Evolutionary conservation across 371 early-diverging fungal species (phyloP).

Genomic region (Mortierella sp.): DNA sequence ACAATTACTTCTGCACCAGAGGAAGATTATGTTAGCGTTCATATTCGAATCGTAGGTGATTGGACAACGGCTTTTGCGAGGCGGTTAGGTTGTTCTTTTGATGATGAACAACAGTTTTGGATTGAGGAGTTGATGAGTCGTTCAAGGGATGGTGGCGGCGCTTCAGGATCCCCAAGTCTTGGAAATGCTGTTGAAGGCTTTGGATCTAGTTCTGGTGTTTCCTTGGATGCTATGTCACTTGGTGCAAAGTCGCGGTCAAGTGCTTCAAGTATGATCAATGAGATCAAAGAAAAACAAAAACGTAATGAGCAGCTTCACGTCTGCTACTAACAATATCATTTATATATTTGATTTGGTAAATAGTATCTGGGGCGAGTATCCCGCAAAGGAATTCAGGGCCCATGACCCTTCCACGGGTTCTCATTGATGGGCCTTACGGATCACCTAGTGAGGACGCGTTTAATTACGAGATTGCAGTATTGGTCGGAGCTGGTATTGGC

Average conservation of each 20-base stretch:
- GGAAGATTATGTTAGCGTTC: slow-evolving; percentile 83
- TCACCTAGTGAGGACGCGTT: slow-evolving; percentile 90
- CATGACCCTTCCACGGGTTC: slow-evolving; percentile 67
- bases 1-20: slow-evolving; percentile 90
- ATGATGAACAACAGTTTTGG: slow-evolving; percentile 53
- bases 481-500: slow-evolving; percentile 89
- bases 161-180: background rate
- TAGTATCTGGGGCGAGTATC: slow-evolving; percentile 5
- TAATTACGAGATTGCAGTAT: slow-evolving; percentile 82
- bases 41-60: slow-evolving; percentile 84
- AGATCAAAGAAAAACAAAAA: too few relatives aligned
- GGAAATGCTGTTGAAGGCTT: background rate
- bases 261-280: background rate
- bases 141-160: background rate
- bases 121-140: slow-evolving; percentile 44
- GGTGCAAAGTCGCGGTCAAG: background rate
- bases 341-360: background rate
- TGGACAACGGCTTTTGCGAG: slow-evolving; percentile 80
- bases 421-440: slow-evolving; percentile 92
- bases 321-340: too few relatives aligned
- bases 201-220: background rate
- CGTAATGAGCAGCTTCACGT: too few relatives aligned
- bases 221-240: background rate
- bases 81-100: slow-evolving; percentile 61
- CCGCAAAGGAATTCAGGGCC: background rate